These are phyloP conservation scores for Fraxinus pennsylvanica DNA, from an alignment of 257 asterid species.

Conservation along the genomic window DNA sequence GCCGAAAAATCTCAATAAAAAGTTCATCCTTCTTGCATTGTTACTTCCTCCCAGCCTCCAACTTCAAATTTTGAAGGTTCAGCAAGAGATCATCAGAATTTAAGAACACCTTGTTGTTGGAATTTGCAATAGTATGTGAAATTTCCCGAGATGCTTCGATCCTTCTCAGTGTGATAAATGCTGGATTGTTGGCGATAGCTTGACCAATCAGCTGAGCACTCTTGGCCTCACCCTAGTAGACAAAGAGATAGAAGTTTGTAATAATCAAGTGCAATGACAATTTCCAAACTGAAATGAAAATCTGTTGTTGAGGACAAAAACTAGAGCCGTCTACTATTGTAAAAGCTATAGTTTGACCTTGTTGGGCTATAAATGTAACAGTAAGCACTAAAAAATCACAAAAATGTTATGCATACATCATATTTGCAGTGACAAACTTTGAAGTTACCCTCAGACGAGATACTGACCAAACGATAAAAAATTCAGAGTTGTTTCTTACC, in stretches of 20 bases:
- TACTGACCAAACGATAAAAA: neutral
- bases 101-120: constrained; percentile 79
- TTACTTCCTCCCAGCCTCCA: constrained; percentile 36
- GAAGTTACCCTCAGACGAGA: neutral
- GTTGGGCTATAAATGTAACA: neutral
- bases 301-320: neutral
- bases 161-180: constrained; percentile 83
- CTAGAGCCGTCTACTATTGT: neutral
- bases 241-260: constrained; percentile 2
- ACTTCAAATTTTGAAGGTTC: constrained; percentile 65
- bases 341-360: neutral
- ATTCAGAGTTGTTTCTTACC: constrained; percentile 39
- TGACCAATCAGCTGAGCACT: constrained; percentile 94
- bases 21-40: neutral
- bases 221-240: constrained; percentile 87
- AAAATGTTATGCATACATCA: neutral
- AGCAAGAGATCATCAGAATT: constrained; percentile 79
- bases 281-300: neutral
- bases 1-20: constrained; percentile 1
- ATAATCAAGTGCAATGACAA: neutral
- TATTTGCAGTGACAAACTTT: neutral
- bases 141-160: constrained; percentile 92
- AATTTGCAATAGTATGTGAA: constrained; percentile 57
- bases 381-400: neutral
- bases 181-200: constrained; percentile 86